Evolutionary conservation across 2,329 filamentous ascomycete species (phyloP).

Genomic region (Mycosphaerella sp.): DNA sequence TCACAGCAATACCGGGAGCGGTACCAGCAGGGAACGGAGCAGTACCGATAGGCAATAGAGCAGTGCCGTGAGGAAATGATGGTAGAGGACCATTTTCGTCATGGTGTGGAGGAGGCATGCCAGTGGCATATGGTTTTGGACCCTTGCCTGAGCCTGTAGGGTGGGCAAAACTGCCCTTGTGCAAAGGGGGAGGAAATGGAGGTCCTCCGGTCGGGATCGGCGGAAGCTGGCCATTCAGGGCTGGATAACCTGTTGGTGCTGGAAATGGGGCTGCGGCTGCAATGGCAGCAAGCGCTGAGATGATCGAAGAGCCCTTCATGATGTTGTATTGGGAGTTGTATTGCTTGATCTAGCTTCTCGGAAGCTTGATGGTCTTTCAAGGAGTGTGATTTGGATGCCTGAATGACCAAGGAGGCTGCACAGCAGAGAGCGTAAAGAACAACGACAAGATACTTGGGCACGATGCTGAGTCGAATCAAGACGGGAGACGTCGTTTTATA

Average conservation of each 20-base stretch:
- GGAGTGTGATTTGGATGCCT: conserved; percentile 14
- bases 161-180: neutral
- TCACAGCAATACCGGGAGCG: too few relatives aligned
- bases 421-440: neutral
- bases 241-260: conserved; percentile 4
- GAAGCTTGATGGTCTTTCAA: neutral
- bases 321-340: neutral
- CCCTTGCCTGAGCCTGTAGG: neutral
- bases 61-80: neutral
- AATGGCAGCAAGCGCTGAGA: conserved; percentile 33
- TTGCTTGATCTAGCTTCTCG: neutral
- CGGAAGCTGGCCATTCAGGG: neutral
- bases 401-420: conserved; percentile 9
- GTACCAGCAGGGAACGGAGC: neutral
- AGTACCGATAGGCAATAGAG: neutral
- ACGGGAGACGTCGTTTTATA: neutral
- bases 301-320: conserved; percentile 9
- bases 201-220: neutral
- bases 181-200: neutral
- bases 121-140: conserved; percentile 1
- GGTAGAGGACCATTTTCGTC: neutral
- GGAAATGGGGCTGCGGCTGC: conserved; percentile 13
- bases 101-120: neutral
- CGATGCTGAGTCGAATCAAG: neutral
- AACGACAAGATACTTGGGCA: neutral